Evolutionary conservation across 495 filamentous ascomycete species (phyloP), one percentile per base, ranked within the genome.

Genomic region (Penicillium goetzii): DNA sequence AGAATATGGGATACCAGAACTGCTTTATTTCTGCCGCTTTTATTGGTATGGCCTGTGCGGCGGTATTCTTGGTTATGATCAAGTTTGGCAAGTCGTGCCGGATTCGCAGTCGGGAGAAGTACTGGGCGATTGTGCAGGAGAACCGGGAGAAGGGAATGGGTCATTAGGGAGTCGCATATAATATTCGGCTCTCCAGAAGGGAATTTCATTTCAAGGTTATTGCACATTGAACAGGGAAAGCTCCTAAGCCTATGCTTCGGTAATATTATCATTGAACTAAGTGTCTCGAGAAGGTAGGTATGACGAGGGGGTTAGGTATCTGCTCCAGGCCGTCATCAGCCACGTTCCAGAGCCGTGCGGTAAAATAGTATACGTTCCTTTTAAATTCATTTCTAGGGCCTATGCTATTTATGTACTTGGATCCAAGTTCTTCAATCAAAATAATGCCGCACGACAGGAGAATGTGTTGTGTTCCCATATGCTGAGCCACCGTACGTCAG

Each of bases 1-100:
- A 82, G 0, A 75, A 83, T 49, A 72, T 89, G 66, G 87, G 87
- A 4, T 81, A 84, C 49, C 85, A 88, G 74, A 85, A 87, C 65
- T 86, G 84, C 43, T 90, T 90, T 58, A 78, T 90, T 26, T 83
- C 81, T 3, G 86, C 84, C 3, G 86, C 84, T 0, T 88, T 88
- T 68, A 78, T 85, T 6, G 85, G 83, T 0, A 68, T 89, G 70
- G 82, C 82, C 9, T 83, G 83, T 52, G 79, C 80, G 2, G 67
- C 74, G 9, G 80, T 83, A 8, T 86, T 88, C 62, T 65, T 86
- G 6, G 55, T 85, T 12, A 84, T 89, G 77, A 78, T 88, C 36
- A 78, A 77, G 58, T 88, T 74, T 62, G 86, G 87, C 14, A 82
- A 82, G 68, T 59, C 55, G 23, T 76, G 71, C 56, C 73, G 79